Conservation (phyloP, 257 asterid genomes). For the Gentiana macrophylla region DNA sequence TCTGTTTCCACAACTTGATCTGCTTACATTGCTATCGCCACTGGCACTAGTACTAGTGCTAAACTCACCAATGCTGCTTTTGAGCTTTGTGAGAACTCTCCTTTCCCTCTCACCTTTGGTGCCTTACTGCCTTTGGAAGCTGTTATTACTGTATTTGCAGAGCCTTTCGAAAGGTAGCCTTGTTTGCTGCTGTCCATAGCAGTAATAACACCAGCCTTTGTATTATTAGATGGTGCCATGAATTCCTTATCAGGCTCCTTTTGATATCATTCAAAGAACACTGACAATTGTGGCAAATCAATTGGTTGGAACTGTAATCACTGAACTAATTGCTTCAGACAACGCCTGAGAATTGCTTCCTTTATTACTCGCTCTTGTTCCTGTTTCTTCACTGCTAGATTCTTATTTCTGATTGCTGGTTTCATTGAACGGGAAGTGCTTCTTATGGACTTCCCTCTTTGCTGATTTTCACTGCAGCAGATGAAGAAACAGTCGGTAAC, state of each 20-base stretch:
- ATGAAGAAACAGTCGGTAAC: conserved; percentile 35
- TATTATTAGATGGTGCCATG: conserved; percentile 6
- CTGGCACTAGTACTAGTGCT: conserved; percentile 78
- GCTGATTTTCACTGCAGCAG: conserved; percentile 35
- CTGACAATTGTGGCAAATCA: conserved; percentile 76
- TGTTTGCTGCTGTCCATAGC: conserved; percentile 15
- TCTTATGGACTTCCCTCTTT: conserved; percentile 39
- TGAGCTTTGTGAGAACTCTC: conserved; percentile 71
- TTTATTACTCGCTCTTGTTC: conserved; percentile 28
- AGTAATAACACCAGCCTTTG: conserved; percentile 15
- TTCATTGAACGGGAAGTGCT: conserved; percentile 40
- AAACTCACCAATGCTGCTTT: conserved; percentile 74
- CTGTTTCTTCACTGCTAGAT: conserved; percentile 36
- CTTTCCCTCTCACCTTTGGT: conserved; percentile 41
- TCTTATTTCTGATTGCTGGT: conserved; percentile 57
- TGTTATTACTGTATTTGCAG: conserved; percentile 20
- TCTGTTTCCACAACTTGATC: conserved; percentile 48
- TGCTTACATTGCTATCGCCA: conserved; percentile 74
- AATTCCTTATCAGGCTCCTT: conserved; percentile 25
- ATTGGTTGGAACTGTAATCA: conserved; percentile 22
- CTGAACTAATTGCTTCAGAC: conserved; percentile 16
- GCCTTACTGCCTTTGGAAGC: conserved; percentile 22
- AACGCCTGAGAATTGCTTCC: conserved; percentile 14
- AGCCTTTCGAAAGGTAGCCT: conserved; percentile 12
- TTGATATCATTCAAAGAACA: conserved; percentile 45